phyloP scores from a whole-genome alignment of 2,329 filamentous ascomycete genomes.

The Penicillium sp. region DNA sequence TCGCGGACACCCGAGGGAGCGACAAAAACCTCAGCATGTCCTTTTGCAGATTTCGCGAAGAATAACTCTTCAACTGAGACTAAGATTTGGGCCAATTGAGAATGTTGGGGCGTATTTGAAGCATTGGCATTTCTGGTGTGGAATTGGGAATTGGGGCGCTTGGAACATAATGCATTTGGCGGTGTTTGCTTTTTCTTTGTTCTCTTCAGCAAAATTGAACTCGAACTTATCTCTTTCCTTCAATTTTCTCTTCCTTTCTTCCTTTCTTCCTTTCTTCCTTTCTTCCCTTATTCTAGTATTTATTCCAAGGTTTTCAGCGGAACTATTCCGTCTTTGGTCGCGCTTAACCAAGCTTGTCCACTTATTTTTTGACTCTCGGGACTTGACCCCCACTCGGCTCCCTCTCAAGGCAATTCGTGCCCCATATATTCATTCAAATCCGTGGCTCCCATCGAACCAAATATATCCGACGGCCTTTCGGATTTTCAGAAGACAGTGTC shows the following conservation, averaged over 20 bases:
- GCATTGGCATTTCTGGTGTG: conserved; percentile 16
- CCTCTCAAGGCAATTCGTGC: conserved; percentile 8
- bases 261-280: not conserved
- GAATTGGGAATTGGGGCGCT: conserved; percentile 1
- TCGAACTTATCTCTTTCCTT: not conserved
- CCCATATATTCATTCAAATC: not conserved
- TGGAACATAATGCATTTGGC: not conserved
- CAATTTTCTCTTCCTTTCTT: not conserved
- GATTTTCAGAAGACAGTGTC: not conserved
- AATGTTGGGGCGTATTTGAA: not conserved
- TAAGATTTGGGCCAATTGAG: conserved; percentile 31
- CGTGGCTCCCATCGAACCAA: not conserved
- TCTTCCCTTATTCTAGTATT: not conserved
- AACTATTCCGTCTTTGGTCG: not conserved
- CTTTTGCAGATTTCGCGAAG: conserved; percentile 31
- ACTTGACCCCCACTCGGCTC: conserved; percentile 16
- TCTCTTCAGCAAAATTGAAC: not conserved
- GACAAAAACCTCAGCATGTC: conserved; percentile 23
- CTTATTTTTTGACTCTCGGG: not conserved
- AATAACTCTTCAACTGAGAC: conserved; percentile 24
- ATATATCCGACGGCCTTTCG: not conserved
- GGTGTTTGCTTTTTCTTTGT: not conserved
- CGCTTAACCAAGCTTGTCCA: not conserved
- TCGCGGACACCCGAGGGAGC: conserved; percentile 1
- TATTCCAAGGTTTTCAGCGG: not conserved